These are phyloP conservation scores for Saccharomycopsis oosterbeekiorum DNA, from an alignment of 805 yeast genomes.

Conservation along the genomic window DNA sequence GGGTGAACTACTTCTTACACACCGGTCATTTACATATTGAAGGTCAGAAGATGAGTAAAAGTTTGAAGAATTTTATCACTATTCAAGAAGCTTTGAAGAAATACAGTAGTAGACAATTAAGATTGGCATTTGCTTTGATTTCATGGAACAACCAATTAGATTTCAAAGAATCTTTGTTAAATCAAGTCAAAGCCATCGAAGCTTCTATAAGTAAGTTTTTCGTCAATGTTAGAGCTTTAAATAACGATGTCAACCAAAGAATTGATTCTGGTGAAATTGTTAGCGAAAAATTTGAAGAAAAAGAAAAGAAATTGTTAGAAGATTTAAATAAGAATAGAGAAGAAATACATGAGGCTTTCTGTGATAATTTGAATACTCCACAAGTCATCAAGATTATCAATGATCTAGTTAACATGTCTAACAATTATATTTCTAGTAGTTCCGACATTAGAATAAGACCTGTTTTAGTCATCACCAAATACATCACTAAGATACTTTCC, in stretches of 20 bases:
- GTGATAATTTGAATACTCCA: slow-evolving; percentile 83
- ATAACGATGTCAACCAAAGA: slow-evolving; percentile 49
- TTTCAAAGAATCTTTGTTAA: slow-evolving; percentile 71
- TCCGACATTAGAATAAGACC: slow-evolving; percentile 53
- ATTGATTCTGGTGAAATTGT: slow-evolving; percentile 37
- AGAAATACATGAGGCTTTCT: slow-evolving; percentile 65
- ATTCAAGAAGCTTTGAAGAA: slow-evolving; percentile 76
- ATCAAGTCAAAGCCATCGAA: slow-evolving; percentile 72
- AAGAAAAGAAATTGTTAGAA: slow-evolving; percentile 47
- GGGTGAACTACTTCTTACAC: slow-evolving; percentile 96
- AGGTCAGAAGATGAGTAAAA: slow-evolving; percentile 97
- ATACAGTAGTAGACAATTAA: slow-evolving; percentile 70
- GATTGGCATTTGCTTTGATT: slow-evolving; percentile 83
- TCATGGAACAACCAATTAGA: slow-evolving; percentile 92
- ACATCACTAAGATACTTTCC: slow-evolving; percentile 59
- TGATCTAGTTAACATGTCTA: slow-evolving; percentile 61
- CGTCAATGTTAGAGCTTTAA: slow-evolving; percentile 75
- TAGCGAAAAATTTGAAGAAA: slow-evolving; percentile 48
- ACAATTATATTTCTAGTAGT: slow-evolving; percentile 58
- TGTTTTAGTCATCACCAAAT: slow-evolving; percentile 50
- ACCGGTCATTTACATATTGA: slow-evolving; percentile 97
- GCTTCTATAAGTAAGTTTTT: slow-evolving; percentile 72
- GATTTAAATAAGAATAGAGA: slow-evolving; percentile 43
- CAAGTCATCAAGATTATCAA: slow-evolving; percentile 53
- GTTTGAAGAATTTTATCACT: slow-evolving; percentile 89